Percentiles rank a stretch among this genome's conserved stretches.
Evolutionary conservation across 2,329 filamentous ascomycete genomes (phyloP).

Genomic region (Botrytis cinerea): DNA sequence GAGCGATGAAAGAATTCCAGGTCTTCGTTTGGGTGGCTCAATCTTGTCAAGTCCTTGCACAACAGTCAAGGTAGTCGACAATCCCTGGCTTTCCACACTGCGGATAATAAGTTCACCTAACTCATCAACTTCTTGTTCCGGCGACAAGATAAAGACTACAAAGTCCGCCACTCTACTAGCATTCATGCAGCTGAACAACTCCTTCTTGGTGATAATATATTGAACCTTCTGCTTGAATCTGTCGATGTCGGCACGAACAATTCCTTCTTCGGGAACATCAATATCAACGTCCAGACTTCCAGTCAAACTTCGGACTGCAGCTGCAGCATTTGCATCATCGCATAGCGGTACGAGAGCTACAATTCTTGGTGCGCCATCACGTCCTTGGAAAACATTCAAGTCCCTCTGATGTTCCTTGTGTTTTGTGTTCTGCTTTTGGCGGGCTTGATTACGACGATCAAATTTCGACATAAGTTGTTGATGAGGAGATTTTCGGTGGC

Average conservation of each 20-base stretch:
- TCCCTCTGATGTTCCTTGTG: conserved; percentile 80
- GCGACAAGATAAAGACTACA: conserved; percentile 81
- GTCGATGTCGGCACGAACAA: conserved; percentile 71
- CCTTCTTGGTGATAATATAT: conserved; percentile 73
- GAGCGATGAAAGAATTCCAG: conserved; percentile 76
- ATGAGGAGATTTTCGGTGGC: conserved; percentile 80
- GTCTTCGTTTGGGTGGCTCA: conserved; percentile 75
- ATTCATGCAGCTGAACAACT: conserved; percentile 78
- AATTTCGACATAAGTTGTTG: conserved; percentile 98
- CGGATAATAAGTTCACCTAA: conserved; percentile 83
- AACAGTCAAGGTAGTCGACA: conserved; percentile 86
- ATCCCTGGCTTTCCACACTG: conserved; percentile 87
- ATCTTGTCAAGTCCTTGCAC: conserved; percentile 78
- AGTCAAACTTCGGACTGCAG: conserved; percentile 71
- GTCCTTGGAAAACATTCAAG: conserved; percentile 79
- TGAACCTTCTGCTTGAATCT: conserved; percentile 94
- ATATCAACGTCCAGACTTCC: conserved; percentile 75
- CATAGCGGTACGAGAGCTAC: conserved; percentile 88
- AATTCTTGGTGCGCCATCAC: conserved; percentile 82
- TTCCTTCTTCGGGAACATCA: conserved; percentile 59
- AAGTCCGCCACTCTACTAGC: conserved; percentile 89
- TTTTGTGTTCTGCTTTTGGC: conserved; percentile 83
- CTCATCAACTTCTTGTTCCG: conserved; percentile 79
- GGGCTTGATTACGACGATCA: conserved; percentile 90
- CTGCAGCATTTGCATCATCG: conserved; percentile 65